phyloP scores from a whole-genome alignment of 805 yeast genomes.

The Saturnispora besseyi region DNA sequence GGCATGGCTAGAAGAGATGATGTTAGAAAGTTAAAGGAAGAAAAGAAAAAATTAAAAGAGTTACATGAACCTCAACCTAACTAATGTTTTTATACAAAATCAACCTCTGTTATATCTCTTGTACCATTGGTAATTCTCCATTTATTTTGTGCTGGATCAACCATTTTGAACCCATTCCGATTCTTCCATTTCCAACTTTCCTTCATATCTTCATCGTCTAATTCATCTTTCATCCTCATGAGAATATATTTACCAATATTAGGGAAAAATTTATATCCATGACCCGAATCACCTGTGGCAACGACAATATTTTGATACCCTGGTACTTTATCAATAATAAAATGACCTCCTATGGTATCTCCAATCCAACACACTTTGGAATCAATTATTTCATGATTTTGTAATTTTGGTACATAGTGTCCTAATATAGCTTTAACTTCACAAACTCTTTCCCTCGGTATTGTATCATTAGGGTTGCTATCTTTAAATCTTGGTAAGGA shows the following conservation, averaged over 20 bases:
- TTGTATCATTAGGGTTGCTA: conserved; percentile 27
- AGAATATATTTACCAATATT: conserved; percentile 35
- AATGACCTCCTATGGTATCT: conserved; percentile 32
- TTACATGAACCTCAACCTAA: background rate
- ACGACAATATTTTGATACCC: conserved; percentile 24
- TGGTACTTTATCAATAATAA: conserved; percentile 33
- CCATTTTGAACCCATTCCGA: conserved; percentile 4
- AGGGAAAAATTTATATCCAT: conserved; percentile 37
- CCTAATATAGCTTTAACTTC: conserved; percentile 24
- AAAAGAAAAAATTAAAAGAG: conserved; percentile 8
- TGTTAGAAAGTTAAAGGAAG: conserved; percentile 15
- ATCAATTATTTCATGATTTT: conserved; percentile 24
- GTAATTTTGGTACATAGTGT: conserved; percentile 30
- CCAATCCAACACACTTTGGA: conserved; percentile 31
- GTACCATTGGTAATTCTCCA: conserved; percentile 20
- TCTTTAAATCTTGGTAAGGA: conserved; percentile 32
- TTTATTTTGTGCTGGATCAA: conserved; percentile 17
- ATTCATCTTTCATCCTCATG: conserved; percentile 22
- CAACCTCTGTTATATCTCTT: conserved; percentile 13
- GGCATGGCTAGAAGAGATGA: conserved; percentile 32
- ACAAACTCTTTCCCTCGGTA: conserved; percentile 25
- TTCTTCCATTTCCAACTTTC: conserved; percentile 29
- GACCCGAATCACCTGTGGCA: conserved; percentile 40
- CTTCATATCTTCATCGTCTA: conserved; percentile 17
- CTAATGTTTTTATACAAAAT: conserved; percentile 6